phyloP scores from a whole-genome alignment of 2,329 filamentous ascomycete species.

The Fusarium annulatum region DNA sequence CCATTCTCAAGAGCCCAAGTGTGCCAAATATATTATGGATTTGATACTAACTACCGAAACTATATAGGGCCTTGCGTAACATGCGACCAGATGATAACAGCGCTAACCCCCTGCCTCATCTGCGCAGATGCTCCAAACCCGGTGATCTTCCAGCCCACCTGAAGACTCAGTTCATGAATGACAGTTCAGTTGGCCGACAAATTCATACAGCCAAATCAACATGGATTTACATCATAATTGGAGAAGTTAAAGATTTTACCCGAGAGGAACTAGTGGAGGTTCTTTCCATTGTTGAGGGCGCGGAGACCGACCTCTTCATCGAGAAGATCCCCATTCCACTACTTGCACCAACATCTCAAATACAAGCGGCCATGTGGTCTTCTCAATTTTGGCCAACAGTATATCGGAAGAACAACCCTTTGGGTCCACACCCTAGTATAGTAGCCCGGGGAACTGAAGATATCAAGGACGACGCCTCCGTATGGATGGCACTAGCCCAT shows the following conservation, averaged over 20 bases:
- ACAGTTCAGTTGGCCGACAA: conserved; percentile 63
- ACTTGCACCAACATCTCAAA: conserved; percentile 78
- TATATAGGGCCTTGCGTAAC: conserved; percentile 63
- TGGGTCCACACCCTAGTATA: conserved; percentile 83
- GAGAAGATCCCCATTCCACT: conserved; percentile 75
- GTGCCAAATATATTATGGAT: neutral
- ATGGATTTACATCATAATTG: conserved; percentile 69
- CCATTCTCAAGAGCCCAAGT: conserved; percentile 28
- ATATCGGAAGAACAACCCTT: conserved; percentile 88
- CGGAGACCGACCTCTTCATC: conserved; percentile 67
- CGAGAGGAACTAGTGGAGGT: conserved; percentile 63
- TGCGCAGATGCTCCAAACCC: conserved; percentile 80
- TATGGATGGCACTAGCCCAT: conserved; percentile 76
- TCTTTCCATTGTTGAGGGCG: conserved; percentile 61
- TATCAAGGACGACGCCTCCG: conserved; percentile 70
- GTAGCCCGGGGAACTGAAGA: conserved; percentile 77
- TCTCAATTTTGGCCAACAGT: conserved; percentile 84
- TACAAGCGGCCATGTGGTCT: conserved; percentile 80
- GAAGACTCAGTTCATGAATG: conserved; percentile 70
- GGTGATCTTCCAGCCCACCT: conserved; percentile 74
- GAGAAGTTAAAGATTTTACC: conserved; percentile 62
- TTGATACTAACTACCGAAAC: conserved; percentile 27
- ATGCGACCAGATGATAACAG: conserved; percentile 67
- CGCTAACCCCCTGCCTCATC: conserved; percentile 74
- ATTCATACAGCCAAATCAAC: conserved; percentile 70